A percentile compares a stretch with the other conserved stretches of the same genome.
Conservation (phyloP, 139 green algal genomes). For the Chlamydomonas schloesseri region DNA sequence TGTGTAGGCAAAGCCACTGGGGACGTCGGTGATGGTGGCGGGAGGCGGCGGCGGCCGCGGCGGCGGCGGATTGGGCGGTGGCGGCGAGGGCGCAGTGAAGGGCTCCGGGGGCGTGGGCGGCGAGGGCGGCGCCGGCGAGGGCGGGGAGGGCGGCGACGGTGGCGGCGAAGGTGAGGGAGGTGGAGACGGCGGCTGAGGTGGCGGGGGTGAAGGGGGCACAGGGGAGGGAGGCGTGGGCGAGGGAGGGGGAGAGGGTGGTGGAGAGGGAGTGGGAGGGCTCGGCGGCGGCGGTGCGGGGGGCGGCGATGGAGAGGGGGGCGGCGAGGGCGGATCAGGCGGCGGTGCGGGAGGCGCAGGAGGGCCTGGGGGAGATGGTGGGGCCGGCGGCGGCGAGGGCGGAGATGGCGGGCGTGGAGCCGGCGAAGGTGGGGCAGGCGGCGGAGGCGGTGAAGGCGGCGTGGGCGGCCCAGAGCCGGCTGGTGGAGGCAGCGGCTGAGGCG, state of each 20-base stretch:
- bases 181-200: neutral
- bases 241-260: too few relatives aligned
- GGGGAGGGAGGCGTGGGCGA: neutral
- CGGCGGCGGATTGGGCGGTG: neutral
- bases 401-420: too few relatives aligned
- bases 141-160: too few relatives aligned
- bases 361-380: neutral
- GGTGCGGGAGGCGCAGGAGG: neutral
- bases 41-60: constrained; percentile 1
- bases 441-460: neutral
- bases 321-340: neutral
- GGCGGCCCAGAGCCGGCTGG: neutral
- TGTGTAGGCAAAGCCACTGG: neutral
- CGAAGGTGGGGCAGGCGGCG: neutral
- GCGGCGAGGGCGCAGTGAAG: neutral
- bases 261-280: too few relatives aligned
- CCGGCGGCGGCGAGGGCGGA: neutral
- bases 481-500: neutral
- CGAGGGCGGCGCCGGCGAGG: neutral
- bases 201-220: neutral
- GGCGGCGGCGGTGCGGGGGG: too few relatives aligned
- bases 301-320: neutral
- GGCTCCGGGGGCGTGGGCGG: too few relatives aligned
- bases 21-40: neutral
- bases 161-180: neutral